Evolutionary conservation across 106 monocot species (phyloP).

Genomic region (Allium fistulosum): DNA sequence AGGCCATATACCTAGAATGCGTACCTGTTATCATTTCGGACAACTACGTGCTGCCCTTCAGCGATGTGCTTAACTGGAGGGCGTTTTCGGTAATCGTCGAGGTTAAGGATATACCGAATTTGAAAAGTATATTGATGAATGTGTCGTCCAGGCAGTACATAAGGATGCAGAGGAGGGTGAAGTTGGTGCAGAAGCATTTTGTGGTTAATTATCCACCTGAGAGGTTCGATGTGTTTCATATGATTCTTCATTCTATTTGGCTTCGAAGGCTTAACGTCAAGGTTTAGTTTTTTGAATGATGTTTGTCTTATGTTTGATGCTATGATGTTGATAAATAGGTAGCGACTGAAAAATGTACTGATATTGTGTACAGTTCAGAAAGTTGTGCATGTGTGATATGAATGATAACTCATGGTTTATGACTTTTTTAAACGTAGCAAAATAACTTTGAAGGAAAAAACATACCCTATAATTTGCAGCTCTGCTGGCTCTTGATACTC

Average conservation of each 20-base stretch:
- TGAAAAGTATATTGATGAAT: slow-evolving; percentile 57
- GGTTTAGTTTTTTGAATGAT: slow-evolving; percentile 7
- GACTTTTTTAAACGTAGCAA: no score
- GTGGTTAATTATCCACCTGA: slow-evolving; percentile 38
- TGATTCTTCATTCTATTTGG: slow-evolving; percentile 91
- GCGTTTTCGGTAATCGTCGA: slow-evolving; percentile 64
- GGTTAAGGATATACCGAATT: slow-evolving; percentile 55
- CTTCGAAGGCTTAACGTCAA: slow-evolving; percentile 65
- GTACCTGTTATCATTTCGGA: slow-evolving; percentile 79
- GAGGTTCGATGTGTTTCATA: slow-evolving; percentile 67
- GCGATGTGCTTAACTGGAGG: slow-evolving; percentile 83
- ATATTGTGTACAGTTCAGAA: no score
- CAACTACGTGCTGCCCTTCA: slow-evolving; percentile 66
- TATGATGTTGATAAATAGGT: no score
- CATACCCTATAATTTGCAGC: no score
- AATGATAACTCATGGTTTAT: no score
- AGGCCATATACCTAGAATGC: slow-evolving; percentile 81
- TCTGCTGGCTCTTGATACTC: no score
- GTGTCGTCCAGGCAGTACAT: slow-evolving; percentile 60
- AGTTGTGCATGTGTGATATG: no score
- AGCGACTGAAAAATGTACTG: no score
- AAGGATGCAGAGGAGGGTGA: slow-evolving; percentile 63
- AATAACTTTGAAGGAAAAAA: no score
- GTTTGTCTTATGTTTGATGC: no score
- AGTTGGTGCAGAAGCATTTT: slow-evolving; percentile 60